phyloP scores from a whole-genome alignment of 495 filamentous ascomycete species.

The Chaetomium tenue region DNA sequence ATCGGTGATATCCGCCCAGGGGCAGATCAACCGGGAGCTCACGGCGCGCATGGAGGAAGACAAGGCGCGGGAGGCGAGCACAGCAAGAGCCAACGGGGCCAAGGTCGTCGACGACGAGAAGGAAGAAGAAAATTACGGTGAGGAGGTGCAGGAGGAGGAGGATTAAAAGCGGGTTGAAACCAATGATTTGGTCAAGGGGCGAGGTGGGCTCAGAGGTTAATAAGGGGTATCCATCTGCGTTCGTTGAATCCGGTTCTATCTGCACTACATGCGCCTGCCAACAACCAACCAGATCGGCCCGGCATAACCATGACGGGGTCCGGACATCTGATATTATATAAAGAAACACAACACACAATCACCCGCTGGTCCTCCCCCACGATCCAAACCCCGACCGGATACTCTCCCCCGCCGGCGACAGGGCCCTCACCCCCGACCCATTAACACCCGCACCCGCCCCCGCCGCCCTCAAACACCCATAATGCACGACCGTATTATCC shows the following conservation, averaged over 20 bases:
- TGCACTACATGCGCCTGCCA: background rate
- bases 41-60: conserved; percentile 89
- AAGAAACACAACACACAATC: background rate
- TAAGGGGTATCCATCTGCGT: background rate
- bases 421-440: conserved; percentile 16
- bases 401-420: conserved; percentile 14
- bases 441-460: conserved; percentile 20
- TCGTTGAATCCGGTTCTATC: background rate
- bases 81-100: conserved; percentile 30
- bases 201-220: too few relatives aligned
- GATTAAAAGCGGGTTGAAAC: conserved; percentile 10
- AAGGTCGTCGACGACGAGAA: conserved; percentile 77
- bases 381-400: conserved; percentile 11
- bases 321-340: too few relatives aligned
- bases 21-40: conserved; percentile 74
- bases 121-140: conserved; percentile 85
- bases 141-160: conserved; percentile 64
- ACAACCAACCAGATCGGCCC: background rate
- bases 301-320: background rate
- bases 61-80: conserved; percentile 48
- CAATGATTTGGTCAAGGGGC: too few relatives aligned
- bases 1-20: conserved; percentile 61
- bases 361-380: conserved; percentile 22
- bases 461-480: conserved; percentile 66
- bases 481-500: conserved; percentile 71